Evolutionary conservation across 1,139 yeast species (phyloP).

Genomic region (Pneumocystis jirovecii): DNA sequence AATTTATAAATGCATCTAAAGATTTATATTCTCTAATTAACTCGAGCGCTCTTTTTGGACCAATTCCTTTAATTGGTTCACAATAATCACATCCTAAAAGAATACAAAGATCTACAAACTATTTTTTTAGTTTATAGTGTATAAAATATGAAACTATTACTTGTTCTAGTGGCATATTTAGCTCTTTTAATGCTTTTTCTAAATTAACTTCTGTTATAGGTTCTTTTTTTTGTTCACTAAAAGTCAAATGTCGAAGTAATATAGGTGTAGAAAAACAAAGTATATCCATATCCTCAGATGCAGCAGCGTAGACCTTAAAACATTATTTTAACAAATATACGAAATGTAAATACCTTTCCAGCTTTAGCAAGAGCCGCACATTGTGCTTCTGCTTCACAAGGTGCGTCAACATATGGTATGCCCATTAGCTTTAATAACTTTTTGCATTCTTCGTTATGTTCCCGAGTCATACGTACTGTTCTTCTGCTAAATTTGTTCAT

Average conservation of each 20-base stretch:
- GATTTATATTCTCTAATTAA: slow-evolving; percentile 73
- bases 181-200: slow-evolving; percentile 53
- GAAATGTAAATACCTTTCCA: slow-evolving; percentile 31
- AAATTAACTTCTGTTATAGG: slow-evolving; percentile 79
- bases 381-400: slow-evolving; percentile 97
- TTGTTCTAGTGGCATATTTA: slow-evolving; percentile 54
- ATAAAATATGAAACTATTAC: not conserved
- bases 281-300: slow-evolving; percentile 98
- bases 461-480: slow-evolving; percentile 71
- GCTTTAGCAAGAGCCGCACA: slow-evolving; percentile 84
- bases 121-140: not conserved
- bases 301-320: slow-evolving; percentile 78
- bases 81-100: slow-evolving; percentile 93
- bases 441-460: slow-evolving; percentile 91
- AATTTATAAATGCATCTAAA: slow-evolving; percentile 60
- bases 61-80: slow-evolving; percentile 87
- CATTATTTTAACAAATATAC: not conserved
- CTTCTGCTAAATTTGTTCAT: slow-evolving; percentile 67
- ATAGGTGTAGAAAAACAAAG: slow-evolving; percentile 78
- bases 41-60: slow-evolving; percentile 86
- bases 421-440: slow-evolving; percentile 74
- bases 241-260: slow-evolving; percentile 74
- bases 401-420: slow-evolving; percentile 82
- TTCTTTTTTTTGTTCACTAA: slow-evolving; percentile 82
- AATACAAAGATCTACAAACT: slow-evolving; percentile 78